Evolutionary conservation across 2,329 filamentous ascomycete genomes (phyloP).

Genomic region (Metarhizium rileyi): DNA sequence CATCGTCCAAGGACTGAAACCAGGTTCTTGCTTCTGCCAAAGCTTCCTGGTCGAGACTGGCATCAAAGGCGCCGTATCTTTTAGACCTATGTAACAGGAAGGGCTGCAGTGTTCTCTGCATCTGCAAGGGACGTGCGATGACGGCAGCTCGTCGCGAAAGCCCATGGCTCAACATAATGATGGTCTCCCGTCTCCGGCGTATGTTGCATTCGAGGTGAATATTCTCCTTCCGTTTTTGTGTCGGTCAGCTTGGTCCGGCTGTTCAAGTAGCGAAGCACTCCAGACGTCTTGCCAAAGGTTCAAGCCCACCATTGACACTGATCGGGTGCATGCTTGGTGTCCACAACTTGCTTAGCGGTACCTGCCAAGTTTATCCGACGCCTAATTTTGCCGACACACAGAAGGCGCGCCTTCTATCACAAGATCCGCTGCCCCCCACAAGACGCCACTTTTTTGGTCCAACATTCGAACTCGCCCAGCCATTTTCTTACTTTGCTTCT

Average conservation of each 20-base stretch:
- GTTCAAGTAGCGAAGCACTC: too few relatives aligned
- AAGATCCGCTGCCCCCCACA: neutral
- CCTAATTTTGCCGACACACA: neutral
- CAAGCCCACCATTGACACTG: neutral
- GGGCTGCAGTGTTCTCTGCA: neutral
- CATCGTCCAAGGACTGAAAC: constrained; percentile 34
- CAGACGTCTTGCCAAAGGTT: too few relatives aligned
- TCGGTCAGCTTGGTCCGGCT: too few relatives aligned
- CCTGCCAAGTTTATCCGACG: neutral
- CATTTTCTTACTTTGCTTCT: constrained; percentile 1
- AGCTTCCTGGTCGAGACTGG: constrained; percentile 38
- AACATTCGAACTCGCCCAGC: constrained; percentile 3
- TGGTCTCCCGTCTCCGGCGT: neutral
- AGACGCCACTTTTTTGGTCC: constrained; percentile 3
- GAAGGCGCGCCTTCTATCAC: neutral
- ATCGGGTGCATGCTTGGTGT: neutral
- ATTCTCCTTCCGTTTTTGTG: neutral
- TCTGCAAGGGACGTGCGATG: neutral
- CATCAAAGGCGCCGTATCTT: constrained; percentile 39
- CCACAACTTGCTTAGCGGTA: neutral
- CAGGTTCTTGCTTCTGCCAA: constrained; percentile 42
- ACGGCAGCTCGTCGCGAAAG: neutral
- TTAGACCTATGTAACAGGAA: constrained; percentile 15
- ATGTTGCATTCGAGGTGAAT: neutral
- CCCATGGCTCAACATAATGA: neutral